Evolutionary conservation across 441 rosid species (phyloP).

Genomic region (Daphne laureola): DNA sequence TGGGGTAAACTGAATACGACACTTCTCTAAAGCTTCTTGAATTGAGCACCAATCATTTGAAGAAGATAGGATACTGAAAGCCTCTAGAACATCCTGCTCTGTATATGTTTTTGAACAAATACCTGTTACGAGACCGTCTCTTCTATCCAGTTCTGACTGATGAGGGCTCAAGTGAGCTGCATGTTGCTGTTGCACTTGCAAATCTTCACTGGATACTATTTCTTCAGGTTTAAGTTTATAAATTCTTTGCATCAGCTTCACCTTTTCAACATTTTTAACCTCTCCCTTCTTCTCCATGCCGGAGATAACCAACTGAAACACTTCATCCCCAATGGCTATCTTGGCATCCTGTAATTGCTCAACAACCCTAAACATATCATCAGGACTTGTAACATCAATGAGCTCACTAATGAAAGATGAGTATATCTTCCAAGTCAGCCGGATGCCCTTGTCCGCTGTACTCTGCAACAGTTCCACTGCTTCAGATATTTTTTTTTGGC

Average conservation of each 20-base stretch:
- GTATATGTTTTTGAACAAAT: conserved; percentile 24
- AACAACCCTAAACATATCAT: conserved; percentile 47
- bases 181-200: conserved; percentile 7
- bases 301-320: conserved; percentile 45
- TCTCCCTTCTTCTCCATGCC: conserved; percentile 59
- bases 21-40: conserved; percentile 47
- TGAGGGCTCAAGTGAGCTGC: conserved; percentile 14
- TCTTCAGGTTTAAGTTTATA: conserved; percentile 16
- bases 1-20: conserved; percentile 41
- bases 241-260: conserved; percentile 39
- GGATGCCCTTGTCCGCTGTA: conserved; percentile 49
- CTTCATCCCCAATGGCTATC: conserved; percentile 33
- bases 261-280: conserved; percentile 31
- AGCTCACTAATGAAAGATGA: conserved; percentile 61
- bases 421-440: conserved; percentile 49
- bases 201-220: conserved; percentile 14
- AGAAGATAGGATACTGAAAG: conserved; percentile 37
- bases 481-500: conserved; percentile 43
- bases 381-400: conserved; percentile 40
- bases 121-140: conserved; percentile 14
- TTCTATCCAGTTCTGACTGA: conserved; percentile 12
- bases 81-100: conserved; percentile 37
- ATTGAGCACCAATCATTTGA: conserved; percentile 29
- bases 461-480: conserved; percentile 59
- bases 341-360: conserved; percentile 46